Conservation (phyloP, 768 basidiomycete species). For the Amanita polypyramis region DNA sequence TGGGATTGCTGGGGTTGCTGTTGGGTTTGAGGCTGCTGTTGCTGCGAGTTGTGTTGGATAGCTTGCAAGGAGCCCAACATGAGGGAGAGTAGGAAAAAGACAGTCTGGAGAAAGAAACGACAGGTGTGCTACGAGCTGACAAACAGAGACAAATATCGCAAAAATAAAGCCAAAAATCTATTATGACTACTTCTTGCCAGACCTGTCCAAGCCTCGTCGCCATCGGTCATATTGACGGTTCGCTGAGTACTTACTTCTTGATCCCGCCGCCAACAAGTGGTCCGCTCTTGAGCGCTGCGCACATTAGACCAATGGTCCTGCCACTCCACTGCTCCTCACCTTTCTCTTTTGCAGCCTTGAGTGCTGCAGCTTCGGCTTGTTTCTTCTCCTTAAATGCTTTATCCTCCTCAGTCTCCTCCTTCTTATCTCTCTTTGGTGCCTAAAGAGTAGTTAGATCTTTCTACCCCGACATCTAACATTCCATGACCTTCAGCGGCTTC, state of each 20-base stretch:
- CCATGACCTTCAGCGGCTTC: conserved; percentile 73
- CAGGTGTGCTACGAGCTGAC: conserved; percentile 10
- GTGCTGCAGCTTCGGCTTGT: conserved; percentile 62
- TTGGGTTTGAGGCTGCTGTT: conserved; percentile 57
- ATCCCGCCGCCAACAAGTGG: conserved; percentile 63
- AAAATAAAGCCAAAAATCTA: conserved; percentile 7
- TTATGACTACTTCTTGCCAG: conserved; percentile 53
- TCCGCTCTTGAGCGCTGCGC: conserved; percentile 53
- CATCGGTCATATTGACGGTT: neutral
- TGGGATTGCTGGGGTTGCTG: conserved; percentile 41
- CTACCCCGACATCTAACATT: neutral
- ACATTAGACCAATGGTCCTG: conserved; percentile 5
- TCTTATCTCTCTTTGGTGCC: conserved; percentile 79
- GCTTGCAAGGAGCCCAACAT: conserved; percentile 70
- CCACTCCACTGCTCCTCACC: conserved; percentile 30
- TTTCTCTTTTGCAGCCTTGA: conserved; percentile 65
- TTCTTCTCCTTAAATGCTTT: conserved; percentile 65
- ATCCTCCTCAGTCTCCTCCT: conserved; percentile 62
- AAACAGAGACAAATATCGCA: conserved; percentile 30
- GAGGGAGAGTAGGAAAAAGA: conserved; percentile 37
- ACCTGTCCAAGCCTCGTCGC: conserved; percentile 26
- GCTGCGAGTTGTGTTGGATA: conserved; percentile 44
- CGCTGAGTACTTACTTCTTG: conserved; percentile 62
- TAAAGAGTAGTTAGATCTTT: conserved; percentile 17
- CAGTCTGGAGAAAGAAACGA: conserved; percentile 11